Evolutionary conservation across 352 stramenopile genomes (phyloP).

Genomic region (Elongisporangium prolatum): DNA sequence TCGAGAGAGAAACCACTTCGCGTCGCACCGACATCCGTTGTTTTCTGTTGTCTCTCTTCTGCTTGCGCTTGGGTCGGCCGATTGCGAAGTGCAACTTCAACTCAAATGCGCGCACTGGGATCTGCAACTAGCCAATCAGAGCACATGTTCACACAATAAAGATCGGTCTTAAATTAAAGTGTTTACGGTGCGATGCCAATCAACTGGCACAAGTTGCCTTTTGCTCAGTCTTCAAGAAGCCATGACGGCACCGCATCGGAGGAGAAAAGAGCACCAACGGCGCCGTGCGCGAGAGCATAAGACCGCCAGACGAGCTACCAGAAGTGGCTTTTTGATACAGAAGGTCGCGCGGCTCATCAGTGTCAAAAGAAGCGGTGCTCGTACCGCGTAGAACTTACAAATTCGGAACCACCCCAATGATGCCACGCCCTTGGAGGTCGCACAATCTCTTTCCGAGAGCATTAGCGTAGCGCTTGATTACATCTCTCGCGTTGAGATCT

Average conservation of each 20-base stretch:
- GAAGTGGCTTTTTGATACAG: not conserved
- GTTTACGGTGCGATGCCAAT: not conserved
- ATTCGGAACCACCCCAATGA: no score
- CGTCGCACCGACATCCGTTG: slow-evolving; percentile 48
- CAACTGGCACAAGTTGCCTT: not conserved
- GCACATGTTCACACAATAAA: not conserved
- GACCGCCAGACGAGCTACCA: not conserved
- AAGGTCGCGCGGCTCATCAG: not conserved
- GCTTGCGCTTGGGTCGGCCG: not conserved
- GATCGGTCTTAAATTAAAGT: not conserved
- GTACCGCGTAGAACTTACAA: not conserved
- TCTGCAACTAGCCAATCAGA: not conserved
- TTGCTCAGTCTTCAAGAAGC: not conserved
- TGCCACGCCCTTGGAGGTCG: no score
- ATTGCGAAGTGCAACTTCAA: not conserved
- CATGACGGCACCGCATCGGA: not conserved
- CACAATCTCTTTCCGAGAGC: no score
- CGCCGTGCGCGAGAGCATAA: not conserved
- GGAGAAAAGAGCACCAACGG: not conserved
- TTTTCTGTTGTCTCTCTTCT: not conserved
- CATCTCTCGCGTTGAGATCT: no score
- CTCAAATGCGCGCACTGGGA: not conserved
- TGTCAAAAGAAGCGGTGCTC: not conserved
- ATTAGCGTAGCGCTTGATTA: no score
- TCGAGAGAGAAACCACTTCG: slow-evolving; percentile 69